Evolutionary conservation across 2,329 filamentous ascomycete genomes (phyloP), one percentile per base, ranked within the genome.

Genomic region (Pseudocercospora crystallina): DNA sequence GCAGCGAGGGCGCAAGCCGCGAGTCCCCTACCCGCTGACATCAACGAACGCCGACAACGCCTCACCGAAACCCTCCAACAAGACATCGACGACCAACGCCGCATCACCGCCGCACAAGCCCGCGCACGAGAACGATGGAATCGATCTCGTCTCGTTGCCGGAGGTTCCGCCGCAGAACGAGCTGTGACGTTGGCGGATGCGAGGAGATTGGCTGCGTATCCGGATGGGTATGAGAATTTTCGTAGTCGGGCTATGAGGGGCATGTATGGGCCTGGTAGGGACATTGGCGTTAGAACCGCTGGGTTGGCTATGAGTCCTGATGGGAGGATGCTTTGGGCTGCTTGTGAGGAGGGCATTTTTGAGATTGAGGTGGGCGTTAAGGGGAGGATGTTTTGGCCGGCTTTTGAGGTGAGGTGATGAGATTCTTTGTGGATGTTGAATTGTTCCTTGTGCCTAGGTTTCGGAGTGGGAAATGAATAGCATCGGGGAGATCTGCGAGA

Each of bases 311-410:
- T 77, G 65, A 77, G 73, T 62, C 64, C 69, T 20, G 75, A 78
- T 60, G 75, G 75, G 8, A 61, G 71, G 14, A 75, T 61, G 47
- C 60, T 78, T 32, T 78, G 74, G 62, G 75, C 70, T 32, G 74
- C 73, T 5, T 75, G 71, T 31, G 84, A 89, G 64, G 83, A 88
- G 59, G 87, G 87, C 49, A 85, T 91, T 47, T 89, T 89, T 62
- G 86, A 90, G 70, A 82, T 89, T 61, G 79, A 78, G 31, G 77
- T 91, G 57, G 84, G 89, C 64, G 61, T 84, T 13, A 75, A 80
- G 42, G 76, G 73, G 49, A 77, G 87, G 53, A 87, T 83, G 67
- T 67, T 64, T 35, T 72, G 69, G 54, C 70, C 72, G 5, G 70
- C 70, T 31, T 62, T 75, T 33, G 65, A 67, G 35, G 39, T 51